Evolutionary conservation across 2,329 filamentous ascomycete genomes (phyloP), one percentile per base, ranked within the genome.

Genomic region (Arthrinium phaeospermum): DNA sequence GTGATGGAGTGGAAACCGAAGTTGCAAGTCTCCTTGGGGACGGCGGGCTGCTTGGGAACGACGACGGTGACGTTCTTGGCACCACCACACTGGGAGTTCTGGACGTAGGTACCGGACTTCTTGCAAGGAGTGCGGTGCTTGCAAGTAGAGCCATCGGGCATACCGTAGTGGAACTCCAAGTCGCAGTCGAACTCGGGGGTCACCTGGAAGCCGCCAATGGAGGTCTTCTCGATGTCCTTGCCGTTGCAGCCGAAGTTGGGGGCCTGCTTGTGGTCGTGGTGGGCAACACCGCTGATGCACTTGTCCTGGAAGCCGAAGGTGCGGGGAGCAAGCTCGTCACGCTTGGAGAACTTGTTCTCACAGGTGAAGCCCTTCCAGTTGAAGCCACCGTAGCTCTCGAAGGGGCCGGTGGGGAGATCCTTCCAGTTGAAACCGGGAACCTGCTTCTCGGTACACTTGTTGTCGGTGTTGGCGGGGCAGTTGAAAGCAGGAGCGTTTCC

Each of bases 21-120:
- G 77, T 88, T 87, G 86, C 94, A 96, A 77, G 83, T 84, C 68
- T 87, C 83, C 81, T 90, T 87, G 73, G 85, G 80, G 79, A 88
- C 86, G 74, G 87, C 82, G 75, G 89, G 84, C 80, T 92, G 90
- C 72, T 89, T 83, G 75, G 89, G 88, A 83, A 87, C 90, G 81
- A 91, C 84, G 81, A 98, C 91, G 71, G 89, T 91, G 74, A 98
- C 94, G 72, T 90, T 91, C 81, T 89, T 94, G 75, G 96, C 95
- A 83, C 95, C 95, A 89, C 95, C 96, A 82, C 96, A 98, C 88
- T 98, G 94, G 74, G 86, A 90, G 89, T 98, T 98, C 84, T 90
- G 85, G 78, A 98, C 87, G 67, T 88, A 89, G 72, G 90, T 91
- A 78, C 94, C 94, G 22, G 87, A 85, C 71, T 87, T 85, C 75